These are phyloP conservation scores for Eucalyptus grandis DNA, from an alignment of 345 rosid genomes.

Conservation along the genomic window DNA sequence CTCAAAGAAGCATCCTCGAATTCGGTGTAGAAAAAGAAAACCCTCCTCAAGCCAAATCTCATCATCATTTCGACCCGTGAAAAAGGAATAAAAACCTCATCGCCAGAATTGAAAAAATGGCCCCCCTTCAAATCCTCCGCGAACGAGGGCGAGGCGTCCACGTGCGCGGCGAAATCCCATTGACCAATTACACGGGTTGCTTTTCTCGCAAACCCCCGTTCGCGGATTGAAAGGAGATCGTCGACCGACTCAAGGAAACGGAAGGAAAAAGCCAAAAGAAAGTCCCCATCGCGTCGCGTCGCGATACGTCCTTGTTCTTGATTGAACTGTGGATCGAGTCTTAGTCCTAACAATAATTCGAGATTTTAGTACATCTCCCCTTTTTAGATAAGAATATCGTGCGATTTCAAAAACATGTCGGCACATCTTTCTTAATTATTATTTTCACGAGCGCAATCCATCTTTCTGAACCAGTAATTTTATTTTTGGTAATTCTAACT, in stretches of 20 bases:
- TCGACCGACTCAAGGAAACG: neutral
- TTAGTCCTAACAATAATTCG: neutral
- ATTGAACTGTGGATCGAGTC: neutral
- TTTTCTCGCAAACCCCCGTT: neutral
- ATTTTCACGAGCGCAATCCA: neutral
- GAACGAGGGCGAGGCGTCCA: neutral
- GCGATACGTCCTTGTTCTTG: neutral
- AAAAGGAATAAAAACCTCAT: neutral
- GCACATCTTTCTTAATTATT: accelerated
- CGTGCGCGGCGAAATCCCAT: neutral
- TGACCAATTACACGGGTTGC: neutral
- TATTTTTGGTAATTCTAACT: neutral
- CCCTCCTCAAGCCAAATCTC: neutral
- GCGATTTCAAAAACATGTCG: neutral
- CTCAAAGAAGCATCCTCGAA: neutral
- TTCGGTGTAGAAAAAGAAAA: neutral
- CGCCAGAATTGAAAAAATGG: neutral
- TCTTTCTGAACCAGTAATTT: neutral
- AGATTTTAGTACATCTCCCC: neutral
- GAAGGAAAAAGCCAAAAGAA: neutral
- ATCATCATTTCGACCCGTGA: neutral
- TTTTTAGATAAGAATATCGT: neutral
- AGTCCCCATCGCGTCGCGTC: neutral
- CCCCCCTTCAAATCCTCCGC: neutral
- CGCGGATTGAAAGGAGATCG: neutral